Percentiles rank a stretch among this genome's conserved stretches.
These are phyloP conservation scores for Fusarium lyarnte DNA, from an alignment of 2,329 filamentous ascomycete genomes.

Conservation along the genomic window DNA sequence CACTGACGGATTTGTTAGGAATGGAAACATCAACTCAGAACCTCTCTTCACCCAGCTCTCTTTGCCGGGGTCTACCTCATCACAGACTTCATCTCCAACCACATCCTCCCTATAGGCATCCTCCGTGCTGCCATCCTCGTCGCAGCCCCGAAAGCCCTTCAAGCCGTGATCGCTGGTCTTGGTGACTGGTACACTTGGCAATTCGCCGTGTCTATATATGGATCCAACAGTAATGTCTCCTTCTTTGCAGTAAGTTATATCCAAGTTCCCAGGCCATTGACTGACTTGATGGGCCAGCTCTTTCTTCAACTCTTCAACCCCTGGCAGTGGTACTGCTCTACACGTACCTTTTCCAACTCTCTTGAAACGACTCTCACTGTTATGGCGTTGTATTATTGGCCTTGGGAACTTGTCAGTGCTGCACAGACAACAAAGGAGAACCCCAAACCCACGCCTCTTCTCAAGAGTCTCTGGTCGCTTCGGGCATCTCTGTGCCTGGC, in stretches of 20 bases:
- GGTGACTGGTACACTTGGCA: constrained; percentile 91
- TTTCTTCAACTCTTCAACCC: constrained; percentile 56
- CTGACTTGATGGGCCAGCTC: constrained; percentile 40
- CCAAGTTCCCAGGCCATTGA: neutral
- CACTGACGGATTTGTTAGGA: constrained; percentile 68
- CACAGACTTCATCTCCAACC: constrained; percentile 64
- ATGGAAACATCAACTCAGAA: constrained; percentile 89
- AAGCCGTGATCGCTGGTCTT: constrained; percentile 79
- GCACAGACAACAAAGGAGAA: constrained; percentile 53
- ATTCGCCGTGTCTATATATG: constrained; percentile 78
- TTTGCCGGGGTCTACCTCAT: constrained; percentile 80
- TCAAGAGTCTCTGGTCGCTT: constrained; percentile 45
- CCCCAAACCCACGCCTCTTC: constrained; percentile 44
- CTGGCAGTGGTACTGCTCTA: constrained; percentile 97
- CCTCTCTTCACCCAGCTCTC: constrained; percentile 88
- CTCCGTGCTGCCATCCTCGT: constrained; percentile 74
- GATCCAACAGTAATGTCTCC: constrained; percentile 68
- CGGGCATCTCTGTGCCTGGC: constrained; percentile 77
- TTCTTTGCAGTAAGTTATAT: constrained; percentile 72
- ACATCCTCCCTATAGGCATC: constrained; percentile 62
- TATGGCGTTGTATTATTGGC: constrained; percentile 83
- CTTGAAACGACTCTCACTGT: constrained; percentile 90
- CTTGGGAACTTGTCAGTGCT: constrained; percentile 75
- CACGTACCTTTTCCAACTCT: constrained; percentile 92
- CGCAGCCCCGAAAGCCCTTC: constrained; percentile 76